Base-by-base conservation (phyloP, 768 basidiomycete genomes). In the Tremella yokohamensis region DNA sequence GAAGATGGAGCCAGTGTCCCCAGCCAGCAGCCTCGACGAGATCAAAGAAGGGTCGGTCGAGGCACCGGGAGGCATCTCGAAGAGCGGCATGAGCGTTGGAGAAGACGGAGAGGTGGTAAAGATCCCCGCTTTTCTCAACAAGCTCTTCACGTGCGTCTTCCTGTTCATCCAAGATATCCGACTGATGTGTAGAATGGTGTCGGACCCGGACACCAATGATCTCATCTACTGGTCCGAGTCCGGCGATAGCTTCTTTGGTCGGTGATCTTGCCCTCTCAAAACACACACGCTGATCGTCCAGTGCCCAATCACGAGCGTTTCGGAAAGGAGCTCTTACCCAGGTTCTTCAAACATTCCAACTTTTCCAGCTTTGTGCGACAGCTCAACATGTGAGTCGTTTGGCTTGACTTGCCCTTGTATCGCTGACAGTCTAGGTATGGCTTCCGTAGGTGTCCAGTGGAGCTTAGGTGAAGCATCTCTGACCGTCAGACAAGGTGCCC, bases 181-280 rank as follows among this genome's bases (percentile, higher is more conserved):
- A 42, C 60, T 40, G 34, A 57, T 52, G 47, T 11, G 49, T 68
- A 96, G 92, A 76, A 93, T 98, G 85, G 89, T 97, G 22, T 90
- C 88, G 64, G 90, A 97, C 76, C 81, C 84, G 2, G 81, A 82
- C 39, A 89, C 90, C 54, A 83, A 85, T 63, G 83, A 87, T 65
- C 82, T 96, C 51, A 97, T 98, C 70, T 80, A 87, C 64, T 98
- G 94, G 94, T 87, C 88, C 2, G 87, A 89, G 20, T 82, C 83
- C 8, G 94, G 93, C 25, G 90, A 92, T 72, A 89, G 90, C 0
- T 97, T 98, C 79, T 90, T 87, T 75, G 90, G 93, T 91, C 38
- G 56, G 76, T 40, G 44, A 38, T 53, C 6, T 12, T 24, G 8
- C 49, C 40, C 15, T 24, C 49, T n/a, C 24, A 40, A 9, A 38